Percentiles rank a stretch among this genome's conserved stretches.
Evolutionary conservation across 2,329 filamentous ascomycete genomes (phyloP).

Genomic region (Aspergillus felis): DNA sequence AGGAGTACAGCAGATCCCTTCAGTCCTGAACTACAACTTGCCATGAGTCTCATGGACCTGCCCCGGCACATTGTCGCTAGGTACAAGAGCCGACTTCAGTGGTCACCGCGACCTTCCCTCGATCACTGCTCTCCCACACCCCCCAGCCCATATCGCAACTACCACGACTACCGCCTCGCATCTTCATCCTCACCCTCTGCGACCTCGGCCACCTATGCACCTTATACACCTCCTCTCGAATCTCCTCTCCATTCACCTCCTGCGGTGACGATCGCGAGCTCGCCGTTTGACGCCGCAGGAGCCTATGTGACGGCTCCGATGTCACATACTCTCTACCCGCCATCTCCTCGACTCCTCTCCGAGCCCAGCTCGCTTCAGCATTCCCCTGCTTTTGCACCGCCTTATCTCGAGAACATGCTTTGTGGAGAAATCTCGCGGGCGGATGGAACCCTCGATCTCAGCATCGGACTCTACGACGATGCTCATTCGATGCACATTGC

Average conservation of each 20-base stretch:
- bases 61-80: slow-evolving; percentile 65
- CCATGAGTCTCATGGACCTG: slow-evolving; percentile 66
- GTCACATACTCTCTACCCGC: slow-evolving; percentile 33
- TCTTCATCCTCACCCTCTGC: slow-evolving; percentile 38
- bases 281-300: slow-evolving; percentile 33
- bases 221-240: slow-evolving; percentile 41
- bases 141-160: slow-evolving; percentile 31
- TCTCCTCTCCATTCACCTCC: slow-evolving; percentile 40
- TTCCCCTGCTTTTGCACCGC: slow-evolving; percentile 36
- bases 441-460: slow-evolving; percentile 24
- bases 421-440: slow-evolving; percentile 27
- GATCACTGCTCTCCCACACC: slow-evolving; percentile 36
- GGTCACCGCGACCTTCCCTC: slow-evolving; percentile 43
- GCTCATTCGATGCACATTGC: slow-evolving; percentile 29
- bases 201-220: slow-evolving; percentile 33
- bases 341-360: slow-evolving; percentile 34
- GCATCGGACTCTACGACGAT: slow-evolving; percentile 31
- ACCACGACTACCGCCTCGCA: slow-evolving; percentile 28
- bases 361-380: slow-evolving; percentile 30
- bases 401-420: slow-evolving; percentile 32
- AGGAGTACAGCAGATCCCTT: slow-evolving; percentile 60
- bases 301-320: slow-evolving; percentile 32
- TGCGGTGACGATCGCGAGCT: slow-evolving; percentile 34
- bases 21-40: slow-evolving; percentile 57
- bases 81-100: slow-evolving; percentile 67